Conservation (phyloP, 257 asterid genomes). For the Capsicum baccatum region DNA sequence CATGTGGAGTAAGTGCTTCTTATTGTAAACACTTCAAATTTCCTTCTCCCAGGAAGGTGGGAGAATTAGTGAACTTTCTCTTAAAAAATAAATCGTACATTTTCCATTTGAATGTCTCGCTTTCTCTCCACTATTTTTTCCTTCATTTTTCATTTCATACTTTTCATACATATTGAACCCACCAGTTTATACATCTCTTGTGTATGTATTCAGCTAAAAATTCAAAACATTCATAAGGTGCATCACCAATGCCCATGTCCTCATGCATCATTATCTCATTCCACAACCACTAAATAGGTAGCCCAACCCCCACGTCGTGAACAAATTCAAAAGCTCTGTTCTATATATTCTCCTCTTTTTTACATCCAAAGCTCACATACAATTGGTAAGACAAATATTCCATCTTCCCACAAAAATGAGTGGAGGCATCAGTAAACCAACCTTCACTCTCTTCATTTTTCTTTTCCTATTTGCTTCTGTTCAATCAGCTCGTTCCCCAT, state of each 20-base stretch:
- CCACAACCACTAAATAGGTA: not conserved
- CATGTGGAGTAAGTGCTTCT: too few relatives aligned
- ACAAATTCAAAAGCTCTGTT: not conserved
- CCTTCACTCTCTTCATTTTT: slow-evolving; percentile 12
- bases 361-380: slow-evolving; percentile 11
- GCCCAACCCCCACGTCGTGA: not conserved
- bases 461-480: not conserved
- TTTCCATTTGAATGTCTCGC: too few relatives aligned
- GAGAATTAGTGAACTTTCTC: too few relatives aligned
- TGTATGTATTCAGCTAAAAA: too few relatives aligned
- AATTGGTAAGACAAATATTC: slow-evolving; percentile 8
- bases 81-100: too few relatives aligned
- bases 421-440: not conserved
- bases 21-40: too few relatives aligned
- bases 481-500: slow-evolving; percentile 51
- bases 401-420: slow-evolving; percentile 25
- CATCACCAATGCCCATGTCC: not conserved
- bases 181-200: too few relatives aligned
- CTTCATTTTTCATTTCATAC: too few relatives aligned
- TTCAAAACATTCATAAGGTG: not conserved
- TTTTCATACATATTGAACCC: too few relatives aligned
- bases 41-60: too few relatives aligned
- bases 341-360: not conserved
- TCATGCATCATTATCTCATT: not conserved
- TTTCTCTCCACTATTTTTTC: too few relatives aligned